A percentile compares a stretch with the other conserved stretches of the same genome.
Conservation (phyloP, 768 basidiomycete genomes). For the Calocera cornea region DNA sequence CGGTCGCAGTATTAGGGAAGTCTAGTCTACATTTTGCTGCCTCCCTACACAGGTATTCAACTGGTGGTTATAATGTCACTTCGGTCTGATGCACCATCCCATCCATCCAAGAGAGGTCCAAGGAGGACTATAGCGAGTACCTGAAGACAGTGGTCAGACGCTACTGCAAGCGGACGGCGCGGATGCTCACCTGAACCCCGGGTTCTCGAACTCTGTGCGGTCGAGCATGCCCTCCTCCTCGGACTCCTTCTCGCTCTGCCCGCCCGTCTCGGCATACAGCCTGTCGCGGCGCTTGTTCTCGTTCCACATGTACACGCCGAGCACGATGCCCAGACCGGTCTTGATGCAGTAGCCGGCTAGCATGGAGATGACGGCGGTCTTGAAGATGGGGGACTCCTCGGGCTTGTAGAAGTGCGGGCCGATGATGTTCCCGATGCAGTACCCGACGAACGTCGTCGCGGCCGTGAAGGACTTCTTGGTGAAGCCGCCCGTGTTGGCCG, state of each 20-base stretch:
- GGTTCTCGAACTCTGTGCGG: conserved; percentile 11
- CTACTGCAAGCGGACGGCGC: too few relatives aligned
- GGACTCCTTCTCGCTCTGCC: conserved; percentile 12
- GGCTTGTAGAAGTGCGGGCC: conserved; percentile 15
- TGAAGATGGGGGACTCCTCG: conserved; percentile 16
- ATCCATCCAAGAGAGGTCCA: too few relatives aligned
- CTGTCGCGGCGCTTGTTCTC: conserved; percentile 21
- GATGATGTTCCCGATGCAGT: conserved; percentile 16
- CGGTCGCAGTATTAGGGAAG: too few relatives aligned
- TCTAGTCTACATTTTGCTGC: too few relatives aligned
- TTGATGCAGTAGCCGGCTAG: conserved; percentile 18
- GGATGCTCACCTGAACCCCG: conserved; percentile 11
- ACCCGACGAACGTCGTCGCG: conserved; percentile 22
- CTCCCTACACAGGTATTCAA: too few relatives aligned
- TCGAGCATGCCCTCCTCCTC: conserved; percentile 18
- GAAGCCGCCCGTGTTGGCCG: conserved; percentile 18
- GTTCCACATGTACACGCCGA: conserved; percentile 24
- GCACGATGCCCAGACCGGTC: conserved; percentile 17
- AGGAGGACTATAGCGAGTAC: too few relatives aligned
- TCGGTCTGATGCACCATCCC: too few relatives aligned
- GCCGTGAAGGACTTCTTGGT: conserved; percentile 19
- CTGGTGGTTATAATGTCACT: too few relatives aligned
- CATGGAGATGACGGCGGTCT: conserved; percentile 22
- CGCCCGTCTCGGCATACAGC: conserved; percentile 10
- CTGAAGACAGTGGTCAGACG: too few relatives aligned